Evolutionary conservation across 2,329 filamentous ascomycete species (phyloP).

Genomic region (Onygena corvina): DNA sequence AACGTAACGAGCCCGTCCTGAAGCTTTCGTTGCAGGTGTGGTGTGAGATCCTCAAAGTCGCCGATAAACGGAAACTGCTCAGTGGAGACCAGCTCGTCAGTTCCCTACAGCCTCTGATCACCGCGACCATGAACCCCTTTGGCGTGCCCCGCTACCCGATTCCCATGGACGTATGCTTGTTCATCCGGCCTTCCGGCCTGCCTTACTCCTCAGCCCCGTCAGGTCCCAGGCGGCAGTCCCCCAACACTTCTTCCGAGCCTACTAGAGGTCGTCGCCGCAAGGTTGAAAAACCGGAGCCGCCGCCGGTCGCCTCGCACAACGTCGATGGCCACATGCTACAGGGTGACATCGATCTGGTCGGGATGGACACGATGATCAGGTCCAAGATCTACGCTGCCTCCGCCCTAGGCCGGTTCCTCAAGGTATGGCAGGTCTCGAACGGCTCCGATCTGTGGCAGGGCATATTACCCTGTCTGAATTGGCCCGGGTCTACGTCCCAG

Average conservation of each 20-base stretch:
- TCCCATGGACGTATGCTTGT: conserved; percentile 77
- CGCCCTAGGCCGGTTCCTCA: conserved; percentile 76
- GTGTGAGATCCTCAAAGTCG: conserved; percentile 59
- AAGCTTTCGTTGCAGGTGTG: conserved; percentile 78
- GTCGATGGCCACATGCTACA: conserved; percentile 97
- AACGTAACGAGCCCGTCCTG: conserved; percentile 73
- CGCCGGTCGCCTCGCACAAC: conserved; percentile 64
- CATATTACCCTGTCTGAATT: conserved; percentile 58
- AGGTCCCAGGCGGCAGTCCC: conserved; percentile 28
- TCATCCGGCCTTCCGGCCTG: conserved; percentile 85
- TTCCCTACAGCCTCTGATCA: conserved; percentile 70
- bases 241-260: conserved; percentile 36
- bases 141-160: conserved; percentile 83
- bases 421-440: conserved; percentile 52
- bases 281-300: conserved; percentile 68
- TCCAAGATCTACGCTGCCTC: conserved; percentile 78
- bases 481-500: conserved; percentile 72
- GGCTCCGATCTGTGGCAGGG: conserved; percentile 46
- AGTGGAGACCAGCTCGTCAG: conserved; percentile 57
- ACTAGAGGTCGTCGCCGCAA: conserved; percentile 67
- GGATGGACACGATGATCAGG: conserved; percentile 73
- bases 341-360: conserved; percentile 89
- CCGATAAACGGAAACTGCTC: conserved; percentile 49
- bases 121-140: conserved; percentile 77
- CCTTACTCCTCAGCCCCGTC: conserved; percentile 50